Evolutionary conservation across 73 alveolate species (phyloP).

Genomic region (Halteria grandinella): DNA sequence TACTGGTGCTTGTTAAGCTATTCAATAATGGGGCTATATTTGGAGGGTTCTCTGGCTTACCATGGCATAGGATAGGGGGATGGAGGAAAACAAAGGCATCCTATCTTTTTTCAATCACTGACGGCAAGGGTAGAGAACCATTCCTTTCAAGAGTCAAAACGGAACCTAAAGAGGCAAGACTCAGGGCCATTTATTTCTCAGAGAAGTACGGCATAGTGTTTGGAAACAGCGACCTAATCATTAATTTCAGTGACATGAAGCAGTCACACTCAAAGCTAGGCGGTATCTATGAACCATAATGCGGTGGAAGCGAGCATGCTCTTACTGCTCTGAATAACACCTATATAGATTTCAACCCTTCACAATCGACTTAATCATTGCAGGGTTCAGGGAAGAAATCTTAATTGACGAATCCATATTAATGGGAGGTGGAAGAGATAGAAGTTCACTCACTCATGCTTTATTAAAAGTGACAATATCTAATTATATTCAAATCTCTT

Average conservation of each 20-base stretch:
- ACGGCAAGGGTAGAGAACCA: constrained; percentile 47
- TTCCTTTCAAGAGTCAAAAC: constrained; percentile 1
- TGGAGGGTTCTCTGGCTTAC: constrained; percentile 32
- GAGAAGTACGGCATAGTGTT: constrained; percentile 34
- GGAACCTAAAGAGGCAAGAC: constrained; percentile 1
- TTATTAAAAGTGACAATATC: too few species aligned
- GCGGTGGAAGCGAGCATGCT: too few species aligned
- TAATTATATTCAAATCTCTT: too few species aligned
- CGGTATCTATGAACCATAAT: constrained; percentile 9
- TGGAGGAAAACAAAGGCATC: constrained; percentile 43
- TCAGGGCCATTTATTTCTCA: constrained; percentile 15
- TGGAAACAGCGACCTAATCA: constrained; percentile 29
- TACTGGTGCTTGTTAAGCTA: constrained; percentile 15
- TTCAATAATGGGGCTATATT: constrained; percentile 15
- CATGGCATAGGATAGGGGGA: constrained; percentile 47
- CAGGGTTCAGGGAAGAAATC: too few species aligned
- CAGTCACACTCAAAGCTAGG: constrained; percentile 26
- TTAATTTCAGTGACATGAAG: constrained; percentile 1
- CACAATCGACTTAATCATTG: too few species aligned
- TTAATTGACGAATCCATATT: too few species aligned
- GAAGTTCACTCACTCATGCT: too few species aligned
- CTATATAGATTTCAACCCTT: too few species aligned
- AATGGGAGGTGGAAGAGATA: too few species aligned
- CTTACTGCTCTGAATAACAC: too few species aligned
- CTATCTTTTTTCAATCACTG: constrained; percentile 29